Evolutionary conservation across 345 rosid genomes (phyloP), one percentile per base, ranked within the genome.

Genomic region (Citrus hindsii): DNA sequence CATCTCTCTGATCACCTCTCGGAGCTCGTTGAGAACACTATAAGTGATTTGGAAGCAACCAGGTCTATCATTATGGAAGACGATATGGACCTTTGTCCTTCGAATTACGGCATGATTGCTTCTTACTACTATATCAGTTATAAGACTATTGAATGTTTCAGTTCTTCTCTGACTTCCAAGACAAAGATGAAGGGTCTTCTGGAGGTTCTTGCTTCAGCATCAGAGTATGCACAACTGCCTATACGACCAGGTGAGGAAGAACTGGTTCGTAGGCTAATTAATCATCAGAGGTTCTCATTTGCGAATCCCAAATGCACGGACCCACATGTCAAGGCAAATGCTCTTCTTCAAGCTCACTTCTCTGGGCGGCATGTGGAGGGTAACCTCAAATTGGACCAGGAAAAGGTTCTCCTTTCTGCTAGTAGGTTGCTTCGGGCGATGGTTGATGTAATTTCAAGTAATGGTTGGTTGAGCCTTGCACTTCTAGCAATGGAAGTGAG

Each of bases 1-100:
- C 99, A 95, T 89, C 97, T 95, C 33, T 95, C 98, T 38, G 99
- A 95, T 86, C 98, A 95, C 87, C 95, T 93, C 25, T 95, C 98
- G 0, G 97, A 91, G 90, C 94, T 93, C 73, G 97, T 94, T 76
- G 99, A 94, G 88, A 90, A 88, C 78, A 91, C 98, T 62, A 78
- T 94, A 83, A 82, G 86, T 81, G 91, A 91, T 79, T 82, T 95
- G 84, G 95, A 93, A 79, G 90, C 95, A 24, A 90, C 98, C 79
- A 93, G 89, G 78, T 95, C 95, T 81, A 85, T 92, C 53, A 77
- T 85, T 53, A 82, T 94, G 40, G 97, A 93, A 81, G 99, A 95
- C 33, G 97, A 90, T 79, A 88, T 86, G 88, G 95, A 91, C 74
- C 92, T 95, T 79, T 87, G 94, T 80, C 89, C 97, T 13, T 78